These are phyloP conservation scores for Cryptococcus hybrid DNA, from an alignment of 1,284 basidiomycete species.

Conservation along the genomic window DNA sequence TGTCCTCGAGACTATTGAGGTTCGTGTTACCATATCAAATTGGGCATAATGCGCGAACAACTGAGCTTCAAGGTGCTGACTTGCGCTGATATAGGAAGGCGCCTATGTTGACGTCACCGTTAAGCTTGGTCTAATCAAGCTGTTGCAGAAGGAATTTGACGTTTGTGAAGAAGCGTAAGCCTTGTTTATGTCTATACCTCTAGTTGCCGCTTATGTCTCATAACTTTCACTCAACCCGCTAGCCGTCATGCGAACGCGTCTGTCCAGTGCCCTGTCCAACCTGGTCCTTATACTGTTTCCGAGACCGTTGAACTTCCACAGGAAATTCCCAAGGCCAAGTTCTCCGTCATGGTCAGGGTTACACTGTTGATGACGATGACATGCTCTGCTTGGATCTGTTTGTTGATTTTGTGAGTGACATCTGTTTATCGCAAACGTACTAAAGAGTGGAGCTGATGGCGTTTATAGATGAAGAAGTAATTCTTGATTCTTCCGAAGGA, in stretches of 20 bases:
- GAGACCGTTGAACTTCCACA: slow-evolving; percentile 81
- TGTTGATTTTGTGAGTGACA: slow-evolving; percentile 56
- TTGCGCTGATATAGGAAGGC: slow-evolving; percentile 65
- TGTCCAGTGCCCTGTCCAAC: slow-evolving; percentile 56
- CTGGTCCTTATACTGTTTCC: slow-evolving; percentile 65
- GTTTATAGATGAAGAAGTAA: slow-evolving; percentile 10
- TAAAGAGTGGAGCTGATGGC: neutral
- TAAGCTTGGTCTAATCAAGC: slow-evolving; percentile 82
- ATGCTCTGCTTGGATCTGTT: slow-evolving; percentile 76
- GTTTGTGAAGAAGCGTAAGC: slow-evolving; percentile 85
- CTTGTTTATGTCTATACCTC: slow-evolving; percentile 48
- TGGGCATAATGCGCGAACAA: too few relatives aligned
- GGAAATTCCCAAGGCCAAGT: slow-evolving; percentile 90
- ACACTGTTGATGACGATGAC: slow-evolving; percentile 72
- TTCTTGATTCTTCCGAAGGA: neutral
- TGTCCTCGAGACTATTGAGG: slow-evolving; percentile 64
- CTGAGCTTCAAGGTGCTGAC: neutral
- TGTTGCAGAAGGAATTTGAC: slow-evolving; percentile 77
- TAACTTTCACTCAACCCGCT: neutral
- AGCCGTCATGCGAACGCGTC: slow-evolving; percentile 34
- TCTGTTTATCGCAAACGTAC: neutral
- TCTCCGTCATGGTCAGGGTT: slow-evolving; percentile 71
- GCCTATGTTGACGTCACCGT: slow-evolving; percentile 82
- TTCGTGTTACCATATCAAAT: slow-evolving; percentile 41
- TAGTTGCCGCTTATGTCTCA: neutral